A percentile compares a stretch with the other conserved stretches of the same genome.
These are phyloP conservation scores for Copromyces sp. DNA, from an alignment of 495 filamentous ascomycete species.

Conservation along the genomic window DNA sequence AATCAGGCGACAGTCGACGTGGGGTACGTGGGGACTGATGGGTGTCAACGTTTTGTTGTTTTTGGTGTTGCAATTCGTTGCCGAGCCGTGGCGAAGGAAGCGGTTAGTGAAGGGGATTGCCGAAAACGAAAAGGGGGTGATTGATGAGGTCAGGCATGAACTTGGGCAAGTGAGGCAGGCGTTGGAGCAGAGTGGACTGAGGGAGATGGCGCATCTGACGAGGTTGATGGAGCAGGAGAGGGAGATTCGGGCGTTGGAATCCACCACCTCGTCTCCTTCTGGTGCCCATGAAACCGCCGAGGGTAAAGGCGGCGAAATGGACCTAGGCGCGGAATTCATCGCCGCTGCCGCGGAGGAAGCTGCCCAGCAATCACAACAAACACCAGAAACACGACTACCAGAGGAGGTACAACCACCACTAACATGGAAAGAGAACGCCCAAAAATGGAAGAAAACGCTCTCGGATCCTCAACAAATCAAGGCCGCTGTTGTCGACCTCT, in stretches of 20 bases:
- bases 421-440: constrained; percentile 10
- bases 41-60: constrained; percentile 88
- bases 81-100: constrained; percentile 84
- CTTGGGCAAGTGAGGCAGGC: constrained; percentile 16
- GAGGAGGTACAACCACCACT: constrained; percentile 9
- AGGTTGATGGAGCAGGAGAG: constrained; percentile 10
- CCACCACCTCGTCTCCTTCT: not conserved
- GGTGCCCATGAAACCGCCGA: too few relatives aligned
- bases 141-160: constrained; percentile 59
- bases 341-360: constrained; percentile 1
- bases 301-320: not conserved
- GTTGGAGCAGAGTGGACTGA: constrained; percentile 17
- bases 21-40: constrained; percentile 98
- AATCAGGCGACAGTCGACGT: constrained; percentile 89
- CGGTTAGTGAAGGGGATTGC: constrained; percentile 72
- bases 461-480: constrained; percentile 30
- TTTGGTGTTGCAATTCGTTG: constrained; percentile 77
- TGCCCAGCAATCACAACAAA: not conserved
- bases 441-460: constrained; percentile 42
- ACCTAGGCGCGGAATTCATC: not conserved
- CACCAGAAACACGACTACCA: not conserved
- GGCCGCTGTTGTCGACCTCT: constrained; percentile 38
- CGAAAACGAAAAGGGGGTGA: constrained; percentile 45
- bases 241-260: not conserved
- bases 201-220: constrained; percentile 2